Percentiles rank a stretch among this genome's conserved stretches.
Conservation (phyloP, 2,329 filamentous ascomycete species). For the Microdochium bolleyi region DNA sequence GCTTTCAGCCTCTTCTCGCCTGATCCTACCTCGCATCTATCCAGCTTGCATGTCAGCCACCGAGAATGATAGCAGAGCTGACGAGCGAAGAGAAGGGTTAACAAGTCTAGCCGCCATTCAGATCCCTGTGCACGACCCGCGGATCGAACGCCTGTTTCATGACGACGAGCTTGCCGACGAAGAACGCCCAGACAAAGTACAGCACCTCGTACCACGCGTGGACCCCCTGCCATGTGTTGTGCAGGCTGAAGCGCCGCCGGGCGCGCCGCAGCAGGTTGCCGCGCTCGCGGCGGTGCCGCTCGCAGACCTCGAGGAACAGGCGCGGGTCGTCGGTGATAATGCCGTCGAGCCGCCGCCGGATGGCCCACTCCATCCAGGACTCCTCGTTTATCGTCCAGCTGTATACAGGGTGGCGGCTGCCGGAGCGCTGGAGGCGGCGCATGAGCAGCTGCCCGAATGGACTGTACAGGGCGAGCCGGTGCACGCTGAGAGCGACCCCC, state of each 20-base stretch:
- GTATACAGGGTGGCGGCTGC: constrained; percentile 48
- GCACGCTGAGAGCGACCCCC: constrained; percentile 70
- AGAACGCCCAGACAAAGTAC: not conserved
- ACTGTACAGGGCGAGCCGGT: constrained; percentile 60
- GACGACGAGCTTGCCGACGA: not conserved
- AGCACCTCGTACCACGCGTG: not conserved
- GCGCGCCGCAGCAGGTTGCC: not conserved
- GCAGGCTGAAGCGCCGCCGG: not conserved
- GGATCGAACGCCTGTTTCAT: not conserved
- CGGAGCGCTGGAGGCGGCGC: constrained; percentile 43
- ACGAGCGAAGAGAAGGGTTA: no score
- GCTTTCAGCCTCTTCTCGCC: no score
- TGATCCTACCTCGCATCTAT: no score
- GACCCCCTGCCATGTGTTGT: not conserved
- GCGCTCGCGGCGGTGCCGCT: constrained; percentile 11
- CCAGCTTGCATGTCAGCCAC: no score
- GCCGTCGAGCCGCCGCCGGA: constrained; percentile 61
- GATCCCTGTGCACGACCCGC: not conserved
- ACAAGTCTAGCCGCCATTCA: not conserved
- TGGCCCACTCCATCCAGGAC: constrained; percentile 73
- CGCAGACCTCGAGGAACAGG: constrained; percentile 54
- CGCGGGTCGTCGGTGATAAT: constrained; percentile 81
- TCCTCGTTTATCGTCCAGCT: constrained; percentile 84
- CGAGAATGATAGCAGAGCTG: no score
- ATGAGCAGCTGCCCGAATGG: constrained; percentile 62